phyloP scores from a whole-genome alignment of 75 land plant species.

The Cupressus sempervirens region DNA sequence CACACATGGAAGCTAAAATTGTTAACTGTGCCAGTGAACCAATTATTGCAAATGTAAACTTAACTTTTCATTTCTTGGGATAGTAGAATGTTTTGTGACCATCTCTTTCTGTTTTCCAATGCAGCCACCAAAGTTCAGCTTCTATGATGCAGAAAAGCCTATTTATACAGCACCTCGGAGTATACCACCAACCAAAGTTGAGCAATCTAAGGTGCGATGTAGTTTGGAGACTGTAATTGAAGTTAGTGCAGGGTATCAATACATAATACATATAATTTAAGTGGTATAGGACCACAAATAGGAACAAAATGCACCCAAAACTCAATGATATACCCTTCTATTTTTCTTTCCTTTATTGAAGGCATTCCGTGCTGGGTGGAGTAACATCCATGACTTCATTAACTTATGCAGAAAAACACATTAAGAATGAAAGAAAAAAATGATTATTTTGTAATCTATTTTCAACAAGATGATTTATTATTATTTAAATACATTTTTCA shows the following conservation, averaged over 20 bases:
- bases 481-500: neutral
- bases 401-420: neutral
- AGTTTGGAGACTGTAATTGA: neutral
- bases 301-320: neutral
- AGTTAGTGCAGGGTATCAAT: neutral
- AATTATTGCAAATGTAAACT: neutral
- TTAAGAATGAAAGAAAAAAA: neutral
- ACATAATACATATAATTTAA: neutral
- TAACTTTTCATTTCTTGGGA: neutral
- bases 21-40: neutral
- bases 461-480: neutral
- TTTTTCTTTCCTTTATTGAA: neutral
- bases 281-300: neutral
- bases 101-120: neutral
- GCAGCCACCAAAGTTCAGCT: conserved; percentile 89
- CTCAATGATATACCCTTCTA: too few relatives aligned
- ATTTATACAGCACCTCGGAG: conserved; percentile 90
- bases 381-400: neutral
- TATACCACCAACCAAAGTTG: conserved; percentile 77
- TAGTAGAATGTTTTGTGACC: neutral
- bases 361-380: neutral
- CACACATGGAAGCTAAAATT: neutral
- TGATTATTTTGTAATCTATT: neutral
- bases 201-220: conserved; percentile 67
- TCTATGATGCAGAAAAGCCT: conserved; percentile 90